Evolutionary conservation across 148 eudicot genomes (phyloP), one percentile per base, ranked within the genome.

Genomic region (Chenopodium suecicum): DNA sequence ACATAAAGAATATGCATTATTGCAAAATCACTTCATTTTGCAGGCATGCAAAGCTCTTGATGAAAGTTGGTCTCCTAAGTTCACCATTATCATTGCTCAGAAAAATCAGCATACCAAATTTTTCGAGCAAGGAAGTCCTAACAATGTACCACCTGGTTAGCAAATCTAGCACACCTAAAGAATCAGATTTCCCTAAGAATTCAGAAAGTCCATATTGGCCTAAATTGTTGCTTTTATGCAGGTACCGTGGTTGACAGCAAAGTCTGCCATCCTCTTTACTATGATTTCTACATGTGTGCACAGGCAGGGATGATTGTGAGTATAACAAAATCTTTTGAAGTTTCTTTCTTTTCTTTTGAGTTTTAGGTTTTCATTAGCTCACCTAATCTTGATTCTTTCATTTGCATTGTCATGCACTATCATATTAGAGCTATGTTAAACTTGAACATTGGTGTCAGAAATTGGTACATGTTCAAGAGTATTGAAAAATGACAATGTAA

Each of bases 221-320:
- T 52, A 56, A 31, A 27, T 52, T 19, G 17, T 29, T 9, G 63
- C 37, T 22, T 70, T 5, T 56, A 2, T 67, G 76, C 83, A 84
- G 86, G 86, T 5, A 85, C 88, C 27, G 76, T 85, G 1, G 80
- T 85, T 62, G 88, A 85, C 78, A 85, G 62, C 44, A 82, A 58
- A 63, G 79, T 85, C 25, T 85, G 87, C 63, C 87, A 85, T 75
- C 87, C 84, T 0, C 46, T 70, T 34, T 73, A 78, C 79, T 72
- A 85, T 48, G 82, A 80, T 65, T 80, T 80, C 54, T 80, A 80
- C 77, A 63, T 80, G 69, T 80, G 88, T 76, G 88, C 85, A 0
- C 88, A 85, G 12, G 88, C 88, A 7, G 88, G 88, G 31, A 85
- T 82, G 88, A 82, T 82, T 70, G 88, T 85, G 48, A 85, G 88